Conservation (phyloP, 129 eudicot genomes). For the Saussurea involucrata region DNA sequence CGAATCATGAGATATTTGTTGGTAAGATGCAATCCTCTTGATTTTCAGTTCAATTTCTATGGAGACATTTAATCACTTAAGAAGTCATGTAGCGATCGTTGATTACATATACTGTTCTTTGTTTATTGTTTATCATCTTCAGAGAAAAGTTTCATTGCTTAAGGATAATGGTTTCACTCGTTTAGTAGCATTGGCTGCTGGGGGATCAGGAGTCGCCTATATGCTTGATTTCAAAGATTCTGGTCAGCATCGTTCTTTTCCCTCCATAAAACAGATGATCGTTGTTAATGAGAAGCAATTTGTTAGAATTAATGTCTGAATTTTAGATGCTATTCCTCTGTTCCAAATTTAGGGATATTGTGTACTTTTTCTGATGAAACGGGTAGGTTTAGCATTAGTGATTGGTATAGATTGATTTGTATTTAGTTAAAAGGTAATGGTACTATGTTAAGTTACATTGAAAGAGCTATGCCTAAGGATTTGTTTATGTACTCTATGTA, state of each 20-base stretch:
- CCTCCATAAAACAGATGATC: not conserved
- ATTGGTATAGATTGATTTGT: not conserved
- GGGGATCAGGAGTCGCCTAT: conserved; percentile 55
- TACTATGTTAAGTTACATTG: not conserved
- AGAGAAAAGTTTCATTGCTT: conserved; percentile 38
- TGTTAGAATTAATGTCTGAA: not conserved
- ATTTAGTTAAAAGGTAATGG: not conserved
- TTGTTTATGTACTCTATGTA: not conserved
- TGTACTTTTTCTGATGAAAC: not conserved
- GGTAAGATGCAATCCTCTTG: conserved; percentile 5
- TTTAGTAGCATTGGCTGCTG: conserved; percentile 46
- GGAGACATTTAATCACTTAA: not conserved
- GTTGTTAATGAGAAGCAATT: not conserved
- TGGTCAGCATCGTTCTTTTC: conserved; percentile 28
- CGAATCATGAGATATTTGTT: conserved; percentile 17
- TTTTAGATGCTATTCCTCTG: too few relatives aligned
- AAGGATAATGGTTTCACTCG: conserved; percentile 35
- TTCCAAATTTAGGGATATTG: not conserved
- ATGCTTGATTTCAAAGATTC: conserved; percentile 21
- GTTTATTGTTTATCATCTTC: conserved; percentile 15
- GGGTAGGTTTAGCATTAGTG: not conserved
- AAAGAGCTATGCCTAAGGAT: not conserved
- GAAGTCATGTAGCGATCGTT: not conserved
- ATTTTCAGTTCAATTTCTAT: not conserved
- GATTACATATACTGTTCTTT: not conserved